Percentiles rank a stretch among this genome's conserved stretches.
These are phyloP conservation scores for Dendrostoma leiphaemia DNA, from an alignment of 2,329 filamentous ascomycete genomes.

Conservation along the genomic window DNA sequence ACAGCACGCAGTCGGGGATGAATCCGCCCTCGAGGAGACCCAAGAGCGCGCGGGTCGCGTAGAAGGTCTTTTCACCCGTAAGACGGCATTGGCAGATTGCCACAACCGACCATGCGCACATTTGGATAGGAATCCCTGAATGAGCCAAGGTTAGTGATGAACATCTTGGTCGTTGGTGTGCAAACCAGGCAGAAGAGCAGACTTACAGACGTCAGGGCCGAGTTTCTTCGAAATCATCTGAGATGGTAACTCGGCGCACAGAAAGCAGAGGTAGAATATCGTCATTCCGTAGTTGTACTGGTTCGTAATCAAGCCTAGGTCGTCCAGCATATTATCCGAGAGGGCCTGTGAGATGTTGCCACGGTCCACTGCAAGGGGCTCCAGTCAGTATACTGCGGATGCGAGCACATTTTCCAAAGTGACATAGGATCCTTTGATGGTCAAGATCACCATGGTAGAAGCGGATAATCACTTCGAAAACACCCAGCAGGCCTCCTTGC, in stretches of 20 bases:
- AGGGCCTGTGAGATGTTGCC: conserved; percentile 35
- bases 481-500: too few species aligned
- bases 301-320: conserved; percentile 33
- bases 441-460: too few species aligned
- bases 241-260: conserved; percentile 53
- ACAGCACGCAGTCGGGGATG: conserved; percentile 53
- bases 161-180: too few species aligned
- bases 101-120: conserved; percentile 33
- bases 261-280: conserved; percentile 47
- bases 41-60: conserved; percentile 37
- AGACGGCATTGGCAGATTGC: conserved; percentile 40
- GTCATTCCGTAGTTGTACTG: conserved; percentile 48
- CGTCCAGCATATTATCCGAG: conserved; percentile 31
- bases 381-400: too few species aligned
- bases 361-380: too few species aligned
- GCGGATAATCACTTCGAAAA: too few species aligned
- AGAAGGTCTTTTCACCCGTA: conserved; percentile 39
- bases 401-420: too few species aligned
- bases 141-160: conserved; percentile 26
- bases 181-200: conserved; percentile 24
- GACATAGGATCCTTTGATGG: too few species aligned
- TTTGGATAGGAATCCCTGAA: conserved; percentile 42
- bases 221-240: conserved; percentile 51
- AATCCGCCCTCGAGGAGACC: conserved; percentile 41
- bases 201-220: conserved; percentile 32